Evolutionary conservation across 2,329 filamentous ascomycete genomes (phyloP), one percentile per base, ranked within the genome.

Genomic region (Arthrobotrys entomopaga): DNA sequence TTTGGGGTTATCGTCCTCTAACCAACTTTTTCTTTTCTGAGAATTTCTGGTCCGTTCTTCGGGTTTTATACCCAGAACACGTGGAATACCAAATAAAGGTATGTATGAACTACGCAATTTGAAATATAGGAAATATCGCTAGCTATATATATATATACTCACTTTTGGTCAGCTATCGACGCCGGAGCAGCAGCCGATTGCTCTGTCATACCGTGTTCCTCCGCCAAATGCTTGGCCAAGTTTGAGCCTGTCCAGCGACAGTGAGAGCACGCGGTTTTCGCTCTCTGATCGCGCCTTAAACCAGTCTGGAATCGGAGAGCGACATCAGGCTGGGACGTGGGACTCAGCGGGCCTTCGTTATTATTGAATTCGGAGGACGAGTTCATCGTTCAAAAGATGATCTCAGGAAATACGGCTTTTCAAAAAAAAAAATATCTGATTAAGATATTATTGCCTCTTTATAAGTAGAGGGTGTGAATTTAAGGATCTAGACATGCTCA

Each of bases 181-280:
- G 29, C 38, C n/a, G 57, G 42, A 2, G 22, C 50, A 22, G 34
- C 49, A 16, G 26, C 11, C 29, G 29, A 34, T 20, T 72, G 34
- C 8, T 61, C 38, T 1, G 19, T 38, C 29, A 56, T 34, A 0
- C 54, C 54, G 22, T 73, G 67, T 40, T 73, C 67, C n/a, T 54
- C 19, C n/a, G 38, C 13, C 40, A 56, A 16, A 56, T 73, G 67
- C n/a, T 40, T 54, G 19, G 42, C 48, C n/a, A 73, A 19, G 50
- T 65, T 65, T 19, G 48, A 22, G 1, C 60, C 60, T 1, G 11
- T 57, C 67, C 67, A 73, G 3, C 24, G 15, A 38, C 67, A 73
- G 1, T 61, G 22, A 4, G 50, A 34, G 24, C 67, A 73, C 4
- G 53, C 60, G 0, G 58, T 38, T 34, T 65, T 59, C 3, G 59